Conservation (phyloP, 202 grass and related monocot genomes). For the Setaria italica region DNA sequence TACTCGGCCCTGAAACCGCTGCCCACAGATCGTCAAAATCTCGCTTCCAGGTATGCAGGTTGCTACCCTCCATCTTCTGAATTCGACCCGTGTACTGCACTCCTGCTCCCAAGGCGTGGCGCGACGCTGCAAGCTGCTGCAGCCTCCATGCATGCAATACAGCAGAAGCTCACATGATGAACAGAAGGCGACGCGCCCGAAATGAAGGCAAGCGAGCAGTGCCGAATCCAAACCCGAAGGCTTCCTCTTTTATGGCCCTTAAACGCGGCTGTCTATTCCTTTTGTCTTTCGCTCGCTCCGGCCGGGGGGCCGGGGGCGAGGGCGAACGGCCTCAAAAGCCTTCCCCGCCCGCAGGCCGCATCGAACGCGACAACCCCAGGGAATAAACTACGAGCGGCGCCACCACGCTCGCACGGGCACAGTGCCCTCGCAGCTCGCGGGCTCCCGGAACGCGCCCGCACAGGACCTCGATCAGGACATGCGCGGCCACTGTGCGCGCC, state of each 20-base stretch:
- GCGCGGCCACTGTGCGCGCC: constrained; percentile 32
- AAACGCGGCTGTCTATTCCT: constrained; percentile 43
- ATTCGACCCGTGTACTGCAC: background rate
- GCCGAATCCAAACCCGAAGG: constrained; percentile 34
- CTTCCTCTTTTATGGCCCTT: constrained; percentile 17
- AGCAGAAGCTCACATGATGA: constrained; percentile 40
- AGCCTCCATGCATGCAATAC: background rate
- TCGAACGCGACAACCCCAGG: constrained; percentile 43
- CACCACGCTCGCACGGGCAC: background rate
- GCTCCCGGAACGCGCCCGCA: background rate
- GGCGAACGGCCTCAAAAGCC: constrained; percentile 20
- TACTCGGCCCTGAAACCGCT: background rate
- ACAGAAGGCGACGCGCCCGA: constrained; percentile 7
- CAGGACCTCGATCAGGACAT: constrained; percentile 34
- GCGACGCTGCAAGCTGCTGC: background rate
- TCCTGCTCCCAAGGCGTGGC: background rate
- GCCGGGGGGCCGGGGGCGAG: too few species aligned
- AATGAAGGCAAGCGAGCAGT: background rate
- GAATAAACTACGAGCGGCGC: constrained; percentile 39
- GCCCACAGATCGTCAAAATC: background rate
- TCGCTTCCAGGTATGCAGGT: background rate
- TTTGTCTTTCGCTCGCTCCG: constrained; percentile 37
- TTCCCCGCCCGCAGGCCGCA: background rate
- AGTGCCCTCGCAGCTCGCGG: background rate
- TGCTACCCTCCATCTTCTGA: background rate